These are phyloP conservation scores for Erucastrum elatum DNA, from an alignment of 345 rosid genomes.

Conservation along the genomic window DNA sequence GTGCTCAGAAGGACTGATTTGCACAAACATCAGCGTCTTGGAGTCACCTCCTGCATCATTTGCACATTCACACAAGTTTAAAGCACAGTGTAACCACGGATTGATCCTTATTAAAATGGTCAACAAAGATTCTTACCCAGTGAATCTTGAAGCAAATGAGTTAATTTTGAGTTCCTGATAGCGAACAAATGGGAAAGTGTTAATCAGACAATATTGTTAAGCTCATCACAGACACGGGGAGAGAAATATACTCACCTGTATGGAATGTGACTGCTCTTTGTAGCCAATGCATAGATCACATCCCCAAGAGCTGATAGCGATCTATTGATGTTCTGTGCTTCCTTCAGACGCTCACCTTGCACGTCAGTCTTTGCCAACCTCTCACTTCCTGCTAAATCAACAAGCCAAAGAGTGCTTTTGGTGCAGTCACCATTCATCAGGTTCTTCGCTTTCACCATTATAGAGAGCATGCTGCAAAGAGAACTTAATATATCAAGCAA, in stretches of 20 bases:
- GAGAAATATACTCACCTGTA: constrained; percentile 53
- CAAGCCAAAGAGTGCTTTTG: constrained; percentile 98
- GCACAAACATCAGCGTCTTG: constrained; percentile 90
- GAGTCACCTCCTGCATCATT: constrained; percentile 81
- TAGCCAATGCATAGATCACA: constrained; percentile 83
- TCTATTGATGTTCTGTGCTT: constrained; percentile 91
- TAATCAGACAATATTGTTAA: constrained; percentile 16
- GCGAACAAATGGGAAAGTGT: constrained; percentile 26
- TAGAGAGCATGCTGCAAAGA: constrained; percentile 80
- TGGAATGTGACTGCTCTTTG: constrained; percentile 86
- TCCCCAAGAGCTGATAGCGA: constrained; percentile 98
- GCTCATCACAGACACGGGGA: neutral
- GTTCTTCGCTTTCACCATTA: constrained; percentile 85
- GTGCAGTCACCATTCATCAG: constrained; percentile 82
- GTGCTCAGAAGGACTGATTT: constrained; percentile 88
- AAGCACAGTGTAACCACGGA: constrained; percentile 2
- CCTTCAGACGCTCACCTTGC: constrained; percentile 92
- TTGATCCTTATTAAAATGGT: neutral
- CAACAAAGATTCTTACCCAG: constrained; percentile 55
- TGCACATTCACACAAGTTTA: constrained; percentile 3
- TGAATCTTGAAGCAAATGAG: constrained; percentile 95
- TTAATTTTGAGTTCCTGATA: constrained; percentile 91
- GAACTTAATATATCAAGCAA: neutral
- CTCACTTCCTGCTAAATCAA: constrained; percentile 98
- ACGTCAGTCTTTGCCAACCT: constrained; percentile 89